phyloP scores from a whole-genome alignment of 2,329 filamentous ascomycete species.

The Colletotrichum sp. region DNA sequence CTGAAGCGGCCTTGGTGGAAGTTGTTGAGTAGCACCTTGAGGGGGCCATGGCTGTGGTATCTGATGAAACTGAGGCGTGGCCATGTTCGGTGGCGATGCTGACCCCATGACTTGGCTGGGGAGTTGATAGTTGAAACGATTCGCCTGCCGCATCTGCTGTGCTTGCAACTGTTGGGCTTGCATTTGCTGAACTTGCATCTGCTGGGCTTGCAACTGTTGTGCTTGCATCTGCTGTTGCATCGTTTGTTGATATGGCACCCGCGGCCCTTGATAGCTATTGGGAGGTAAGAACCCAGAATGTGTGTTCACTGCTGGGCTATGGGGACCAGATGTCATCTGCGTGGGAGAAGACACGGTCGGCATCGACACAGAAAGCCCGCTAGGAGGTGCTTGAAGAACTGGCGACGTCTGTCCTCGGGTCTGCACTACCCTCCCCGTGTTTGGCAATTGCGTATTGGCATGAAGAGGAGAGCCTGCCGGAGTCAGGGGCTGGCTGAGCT shows the following conservation, averaged over 20 bases:
- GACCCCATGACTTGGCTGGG: not conserved
- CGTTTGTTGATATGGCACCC: not conserved
- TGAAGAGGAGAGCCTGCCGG: conserved; percentile 8
- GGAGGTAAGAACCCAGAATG: not conserved
- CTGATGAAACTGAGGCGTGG: not conserved
- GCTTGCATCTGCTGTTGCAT: not conserved
- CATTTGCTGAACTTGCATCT: not conserved
- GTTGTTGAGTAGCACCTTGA: not conserved
- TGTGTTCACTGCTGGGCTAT: not conserved
- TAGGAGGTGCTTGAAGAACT: conserved; percentile 5
- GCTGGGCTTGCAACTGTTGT: not conserved
- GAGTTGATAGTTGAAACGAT: not conserved
- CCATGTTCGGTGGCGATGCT: not conserved
- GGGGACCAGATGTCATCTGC: not conserved
- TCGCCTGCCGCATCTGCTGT: not conserved
- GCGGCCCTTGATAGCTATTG: not conserved
- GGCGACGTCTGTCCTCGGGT: not conserved
- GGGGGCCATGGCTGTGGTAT: not conserved
- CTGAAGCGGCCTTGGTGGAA: not conserved
- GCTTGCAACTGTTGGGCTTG: not conserved
- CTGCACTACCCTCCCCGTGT: not conserved
- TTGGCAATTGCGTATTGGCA: not conserved
- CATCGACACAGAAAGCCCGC: conserved; percentile 4
- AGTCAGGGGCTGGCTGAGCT: not conserved
- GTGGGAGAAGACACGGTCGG: not conserved